These are phyloP conservation scores for Erythrobasidium hasegawianum DNA, from an alignment of 1,284 basidiomycete species.

Conservation along the genomic window DNA sequence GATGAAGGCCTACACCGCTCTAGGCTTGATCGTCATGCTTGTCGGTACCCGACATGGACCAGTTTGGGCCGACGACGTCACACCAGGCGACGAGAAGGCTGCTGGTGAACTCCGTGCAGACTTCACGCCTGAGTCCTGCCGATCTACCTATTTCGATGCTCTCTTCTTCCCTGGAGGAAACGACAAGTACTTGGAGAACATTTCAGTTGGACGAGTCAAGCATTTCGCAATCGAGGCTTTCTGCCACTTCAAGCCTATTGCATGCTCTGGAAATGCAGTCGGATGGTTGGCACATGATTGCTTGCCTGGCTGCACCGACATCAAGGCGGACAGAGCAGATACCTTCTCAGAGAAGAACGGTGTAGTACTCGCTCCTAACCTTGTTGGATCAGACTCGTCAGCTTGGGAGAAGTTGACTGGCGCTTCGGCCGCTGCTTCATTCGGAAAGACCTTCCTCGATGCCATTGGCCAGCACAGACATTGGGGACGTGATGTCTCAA, in stretches of 20 bases:
- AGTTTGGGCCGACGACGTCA: slow-evolving; percentile 53
- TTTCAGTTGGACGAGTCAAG: slow-evolving; percentile 40
- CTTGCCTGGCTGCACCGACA: slow-evolving; percentile 39
- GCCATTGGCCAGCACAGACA: slow-evolving; percentile 40
- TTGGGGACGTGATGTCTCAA: slow-evolving; percentile 37
- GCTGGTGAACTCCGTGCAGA: slow-evolving; percentile 55
- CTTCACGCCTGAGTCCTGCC: slow-evolving; percentile 65
- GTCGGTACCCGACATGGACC: slow-evolving; percentile 65
- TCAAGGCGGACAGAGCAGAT: slow-evolving; percentile 38
- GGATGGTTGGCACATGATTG: slow-evolving; percentile 41
- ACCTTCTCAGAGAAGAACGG: slow-evolving; percentile 41
- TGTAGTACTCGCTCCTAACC: slow-evolving; percentile 42
- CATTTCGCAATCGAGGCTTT: slow-evolving; percentile 42
- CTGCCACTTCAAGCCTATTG: slow-evolving; percentile 43
- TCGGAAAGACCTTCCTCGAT: slow-evolving; percentile 41
- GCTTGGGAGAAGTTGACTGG: slow-evolving; percentile 41
- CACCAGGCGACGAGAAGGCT: slow-evolving; percentile 45
- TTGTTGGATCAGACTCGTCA: slow-evolving; percentile 37
- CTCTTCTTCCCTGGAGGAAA: slow-evolving; percentile 56
- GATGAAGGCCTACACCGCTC: slow-evolving; percentile 56
- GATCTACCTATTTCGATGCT: slow-evolving; percentile 75
- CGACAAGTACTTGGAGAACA: slow-evolving; percentile 40
- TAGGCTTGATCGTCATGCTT: slow-evolving; percentile 60
- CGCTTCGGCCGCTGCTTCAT: slow-evolving; percentile 36
- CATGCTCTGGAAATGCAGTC: slow-evolving; percentile 39